Evolutionary conservation across 192 early-diverging fungal genomes (phyloP), one percentile per base, ranked within the genome.

Genomic region (Linnemannia exigua): DNA sequence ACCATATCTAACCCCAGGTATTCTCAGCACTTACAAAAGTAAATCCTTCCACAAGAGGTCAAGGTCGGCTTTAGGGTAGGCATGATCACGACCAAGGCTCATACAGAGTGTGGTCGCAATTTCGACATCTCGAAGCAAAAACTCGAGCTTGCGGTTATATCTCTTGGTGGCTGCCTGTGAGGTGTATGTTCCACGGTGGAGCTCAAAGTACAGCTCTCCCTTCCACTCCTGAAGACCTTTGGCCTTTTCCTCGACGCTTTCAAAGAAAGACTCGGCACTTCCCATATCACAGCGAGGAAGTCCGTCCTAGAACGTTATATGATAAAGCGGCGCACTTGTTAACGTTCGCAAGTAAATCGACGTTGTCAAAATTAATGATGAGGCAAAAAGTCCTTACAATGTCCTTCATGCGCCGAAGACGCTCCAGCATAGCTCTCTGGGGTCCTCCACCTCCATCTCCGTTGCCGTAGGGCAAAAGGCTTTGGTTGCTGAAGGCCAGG

Each of bases 381-480:
- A 19, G 28, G 5, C 31, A 79, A 44, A 44, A 79, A n/a, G n/a
- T n/a, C n/a, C 80, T 87, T 87, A 93, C 90, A 67, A 98, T 84
- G 70, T 95, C 87, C 41, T 90, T 82, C 91, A 99, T 90, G 16
- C 95, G 91, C 5, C 89, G 72, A 71, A 98, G 77, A 28, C 97
- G 92, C 85, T 98, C 95, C 52, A 99, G 77, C 97, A 99, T 98
- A 46, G 88, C 89, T 41, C 91, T 87, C 1, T 92, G 86, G 9
- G 97, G 97, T 1, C 98, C 97, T 67, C 97, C 99, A 20, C 98
- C 98, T 58, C 99, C 99, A 87, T 99, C 98, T 50, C 99, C 98
- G 84, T 97, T 95, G 68, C 99, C 98, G 87, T 95, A 99, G n/a
- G 97, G 91, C 67, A 97, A 88, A 46, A 99, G 88, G 78, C 94